Evolutionary conservation across 306 rosid genomes (phyloP), one percentile per base, ranked within the genome.

Genomic region (Gleditsia sinensis): DNA sequence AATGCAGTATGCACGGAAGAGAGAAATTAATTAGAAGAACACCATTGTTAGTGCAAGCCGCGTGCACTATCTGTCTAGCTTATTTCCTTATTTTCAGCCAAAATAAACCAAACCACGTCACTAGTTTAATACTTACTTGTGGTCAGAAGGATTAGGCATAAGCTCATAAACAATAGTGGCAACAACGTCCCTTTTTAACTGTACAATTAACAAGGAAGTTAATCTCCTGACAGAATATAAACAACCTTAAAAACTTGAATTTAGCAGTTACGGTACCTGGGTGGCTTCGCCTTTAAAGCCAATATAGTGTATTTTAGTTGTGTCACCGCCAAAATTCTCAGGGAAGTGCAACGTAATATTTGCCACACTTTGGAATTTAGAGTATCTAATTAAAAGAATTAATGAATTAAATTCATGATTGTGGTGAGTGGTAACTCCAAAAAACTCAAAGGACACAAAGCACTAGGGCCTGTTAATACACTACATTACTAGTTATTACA

Each of bases 231-330:
- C 43, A 39, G 57, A 53, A 43, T 54, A 57, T 19, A 78, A 75
- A 57, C 77, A 73, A 53, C 53, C 37, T 36, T 21, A 16, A 4
- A 51, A 36, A 79, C 50, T 50, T 25, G 53, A 60, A 68, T 45
- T 57, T 48, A 59, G 71, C 60, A 46, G 72, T 28, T 28, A 75
- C 12, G 71, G 78, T 90, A 94, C 99, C 97, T 90, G 95, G 21
- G 96, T 94, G 53, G 99, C 97, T 86, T 94, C 96, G 21, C 99
- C 99, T 82, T 94, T 94, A 59, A 94, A 88, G 82, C 99, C 99
- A 83, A 94, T 92, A 60, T 94, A 94, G 81, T 86, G 88, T 80
- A 94, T 92, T 77, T 86, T 83, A 75, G 93, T 84, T 20, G 84
- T 75, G 87, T 94, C 97, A 9, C 89, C 96, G 20, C 99, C 97